phyloP scores from a whole-genome alignment of 2,329 filamentous ascomycete genomes.

The Aspergillus sp. region DNA sequence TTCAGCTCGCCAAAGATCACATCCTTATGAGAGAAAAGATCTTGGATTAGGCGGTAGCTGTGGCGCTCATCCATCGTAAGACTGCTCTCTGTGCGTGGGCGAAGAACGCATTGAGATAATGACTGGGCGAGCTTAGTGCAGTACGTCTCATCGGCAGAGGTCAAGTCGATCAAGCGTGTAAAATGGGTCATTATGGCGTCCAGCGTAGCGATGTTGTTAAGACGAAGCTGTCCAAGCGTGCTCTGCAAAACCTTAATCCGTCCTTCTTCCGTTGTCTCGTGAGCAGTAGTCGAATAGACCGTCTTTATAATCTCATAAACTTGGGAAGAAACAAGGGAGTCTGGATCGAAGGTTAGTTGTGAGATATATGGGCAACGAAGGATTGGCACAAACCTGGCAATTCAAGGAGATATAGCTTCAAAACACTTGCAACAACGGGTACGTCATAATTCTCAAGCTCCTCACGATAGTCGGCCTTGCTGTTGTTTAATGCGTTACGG shows the following conservation, averaged over 20 bases:
- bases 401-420: constrained; percentile 92
- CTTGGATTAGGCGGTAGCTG: constrained; percentile 78
- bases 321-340: constrained; percentile 95
- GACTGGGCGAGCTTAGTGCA: constrained; percentile 62
- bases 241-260: constrained; percentile 89
- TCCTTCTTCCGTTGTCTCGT: constrained; percentile 66
- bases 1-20: constrained; percentile 94
- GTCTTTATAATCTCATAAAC: constrained; percentile 98
- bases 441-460: constrained; percentile 83
- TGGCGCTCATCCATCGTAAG: constrained; percentile 95
- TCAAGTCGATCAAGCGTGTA: constrained; percentile 89
- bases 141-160: constrained; percentile 87
- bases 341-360: constrained; percentile 25
- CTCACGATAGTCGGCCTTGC: constrained; percentile 67
- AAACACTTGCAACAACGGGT: constrained; percentile 80
- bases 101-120: constrained; percentile 77
- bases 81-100: constrained; percentile 77
- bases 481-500: constrained; percentile 74
- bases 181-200: constrained; percentile 98
- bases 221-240: constrained; percentile 84
- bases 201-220: constrained; percentile 97
- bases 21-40: constrained; percentile 89
- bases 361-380: no score
- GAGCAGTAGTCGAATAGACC: constrained; percentile 76
- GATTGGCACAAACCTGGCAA: constrained; percentile 47